Evolutionary conservation across 371 early-diverging fungal species (phyloP).

Genomic region (Syncephalastrum sp.): DNA sequence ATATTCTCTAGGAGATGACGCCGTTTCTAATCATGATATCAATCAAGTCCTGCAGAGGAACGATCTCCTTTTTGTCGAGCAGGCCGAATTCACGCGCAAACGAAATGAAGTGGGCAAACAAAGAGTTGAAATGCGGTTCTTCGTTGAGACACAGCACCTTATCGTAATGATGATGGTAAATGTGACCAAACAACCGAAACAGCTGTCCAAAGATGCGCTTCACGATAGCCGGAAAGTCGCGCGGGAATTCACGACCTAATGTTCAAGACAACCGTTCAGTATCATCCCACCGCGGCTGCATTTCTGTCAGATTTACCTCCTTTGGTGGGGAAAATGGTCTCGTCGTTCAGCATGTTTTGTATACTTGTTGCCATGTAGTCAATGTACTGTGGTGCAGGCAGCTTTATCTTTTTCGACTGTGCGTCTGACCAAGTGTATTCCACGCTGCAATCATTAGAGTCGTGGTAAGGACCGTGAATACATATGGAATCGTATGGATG

Average conservation of each 20-base stretch:
- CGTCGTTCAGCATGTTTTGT: slow-evolving; percentile 85
- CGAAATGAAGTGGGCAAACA: slow-evolving; percentile 91
- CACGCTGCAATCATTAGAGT: slow-evolving; percentile 34
- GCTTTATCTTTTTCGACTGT: slow-evolving; percentile 76
- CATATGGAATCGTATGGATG: neutral
- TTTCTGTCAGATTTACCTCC: slow-evolving; percentile 24
- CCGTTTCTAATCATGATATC: slow-evolving; percentile 61
- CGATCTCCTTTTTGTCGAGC: slow-evolving; percentile 87
- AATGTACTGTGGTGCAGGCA: slow-evolving; percentile 93
- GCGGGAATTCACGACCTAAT: slow-evolving; percentile 75
- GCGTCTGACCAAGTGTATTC: slow-evolving; percentile 94
- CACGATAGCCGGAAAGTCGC: slow-evolving; percentile 69
- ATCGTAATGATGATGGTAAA: slow-evolving; percentile 92
- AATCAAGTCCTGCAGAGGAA: slow-evolving; percentile 80
- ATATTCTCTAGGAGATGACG: slow-evolving; percentile 25
- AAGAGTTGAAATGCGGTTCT: slow-evolving; percentile 91
- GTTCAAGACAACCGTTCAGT: neutral
- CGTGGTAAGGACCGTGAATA: slow-evolving; percentile 5
- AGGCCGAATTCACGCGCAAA: slow-evolving; percentile 92
- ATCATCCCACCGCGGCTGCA: neutral
- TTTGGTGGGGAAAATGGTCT: slow-evolving; percentile 84
- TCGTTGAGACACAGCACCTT: slow-evolving; percentile 77
- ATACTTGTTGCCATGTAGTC: slow-evolving; percentile 92
- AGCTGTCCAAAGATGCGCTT: slow-evolving; percentile 79
- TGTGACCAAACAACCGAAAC: slow-evolving; percentile 90